These are phyloP conservation scores for Thalassia testudinum DNA, from an alignment of 116 monocot genomes.

Conservation along the genomic window DNA sequence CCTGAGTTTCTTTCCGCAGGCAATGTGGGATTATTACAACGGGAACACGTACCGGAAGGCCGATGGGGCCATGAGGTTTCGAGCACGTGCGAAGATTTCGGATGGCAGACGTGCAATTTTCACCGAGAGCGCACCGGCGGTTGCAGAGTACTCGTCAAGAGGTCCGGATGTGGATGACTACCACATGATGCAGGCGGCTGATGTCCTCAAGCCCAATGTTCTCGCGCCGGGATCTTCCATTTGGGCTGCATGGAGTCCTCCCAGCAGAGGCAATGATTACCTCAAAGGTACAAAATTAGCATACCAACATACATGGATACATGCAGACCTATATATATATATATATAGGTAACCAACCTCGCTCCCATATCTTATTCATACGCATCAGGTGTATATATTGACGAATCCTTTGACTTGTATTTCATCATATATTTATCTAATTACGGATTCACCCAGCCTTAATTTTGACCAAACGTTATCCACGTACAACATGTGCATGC, in stretches of 20 bases:
- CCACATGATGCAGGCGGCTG: slow-evolving; percentile 38
- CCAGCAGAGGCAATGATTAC: slow-evolving; percentile 16
- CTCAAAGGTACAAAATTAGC: slow-evolving; percentile 15
- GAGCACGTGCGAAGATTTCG: slow-evolving; percentile 29
- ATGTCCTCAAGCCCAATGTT: slow-evolving; percentile 58
- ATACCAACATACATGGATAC: no score
- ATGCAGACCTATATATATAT: no score
- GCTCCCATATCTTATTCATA: no score
- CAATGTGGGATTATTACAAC: slow-evolving; percentile 49
- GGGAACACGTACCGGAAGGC: slow-evolving; percentile 17
- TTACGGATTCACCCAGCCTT: no score
- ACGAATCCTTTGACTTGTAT: no score
- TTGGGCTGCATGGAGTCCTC: slow-evolving; percentile 70
- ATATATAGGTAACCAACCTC: no score
- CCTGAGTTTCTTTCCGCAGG: slow-evolving; percentile 9
- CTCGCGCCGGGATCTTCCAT: slow-evolving; percentile 51
- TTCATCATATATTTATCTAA: no score
- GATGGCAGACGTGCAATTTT: slow-evolving; percentile 46
- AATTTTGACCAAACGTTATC: no score
- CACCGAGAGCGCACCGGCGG: slow-evolving; percentile 26
- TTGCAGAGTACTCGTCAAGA: slow-evolving; percentile 52
- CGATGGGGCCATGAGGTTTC: slow-evolving; percentile 23
- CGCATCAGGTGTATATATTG: no score
- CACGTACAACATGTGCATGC: no score
- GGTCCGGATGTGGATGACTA: slow-evolving; percentile 52